phyloP scores from a whole-genome alignment of 1,139 yeast species.

The Debaryomyces singareniensis region DNA sequence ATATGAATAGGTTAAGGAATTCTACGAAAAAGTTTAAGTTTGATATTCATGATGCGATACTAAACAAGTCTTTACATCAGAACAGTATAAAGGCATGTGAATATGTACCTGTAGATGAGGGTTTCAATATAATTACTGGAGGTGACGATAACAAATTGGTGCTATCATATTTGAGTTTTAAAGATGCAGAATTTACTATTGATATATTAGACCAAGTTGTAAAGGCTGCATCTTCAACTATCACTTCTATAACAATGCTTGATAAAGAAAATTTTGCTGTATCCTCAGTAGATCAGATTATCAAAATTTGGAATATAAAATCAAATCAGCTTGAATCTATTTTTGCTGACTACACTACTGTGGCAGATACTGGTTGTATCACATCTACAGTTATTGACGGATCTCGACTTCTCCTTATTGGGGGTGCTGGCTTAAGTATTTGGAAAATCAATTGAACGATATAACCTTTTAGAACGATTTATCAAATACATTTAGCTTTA shows the following conservation, averaged over 20 bases:
- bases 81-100: slow-evolving; percentile 66
- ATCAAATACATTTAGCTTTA: slow-evolving; percentile 5
- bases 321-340: slow-evolving; percentile 25
- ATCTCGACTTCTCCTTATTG: slow-evolving; percentile 37
- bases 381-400: slow-evolving; percentile 28
- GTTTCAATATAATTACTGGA: slow-evolving; percentile 53
- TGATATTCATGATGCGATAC: slow-evolving; percentile 28
- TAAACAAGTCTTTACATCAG: slow-evolving; percentile 71
- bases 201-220: slow-evolving; percentile 26
- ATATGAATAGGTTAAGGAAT: slow-evolving; percentile 21
- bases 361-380: slow-evolving; percentile 85
- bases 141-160: slow-evolving; percentile 88
- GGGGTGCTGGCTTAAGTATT: slow-evolving; percentile 66
- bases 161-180: slow-evolving; percentile 29
- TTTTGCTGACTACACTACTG: slow-evolving; percentile 58
- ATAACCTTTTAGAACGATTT: too few relatives aligned
- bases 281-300: slow-evolving; percentile 74
- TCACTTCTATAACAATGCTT: slow-evolving; percentile 53
- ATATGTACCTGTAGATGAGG: slow-evolving; percentile 5
- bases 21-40: slow-evolving; percentile 1
- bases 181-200: slow-evolving; percentile 11
- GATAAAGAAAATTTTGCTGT: slow-evolving; percentile 27
- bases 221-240: slow-evolving; percentile 80
- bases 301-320: slow-evolving; percentile 53
- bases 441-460: slow-evolving; percentile 32